Conservation (phyloP, 2,329 filamentous ascomycete genomes). For the Cladosporium austrohemisphaericum region DNA sequence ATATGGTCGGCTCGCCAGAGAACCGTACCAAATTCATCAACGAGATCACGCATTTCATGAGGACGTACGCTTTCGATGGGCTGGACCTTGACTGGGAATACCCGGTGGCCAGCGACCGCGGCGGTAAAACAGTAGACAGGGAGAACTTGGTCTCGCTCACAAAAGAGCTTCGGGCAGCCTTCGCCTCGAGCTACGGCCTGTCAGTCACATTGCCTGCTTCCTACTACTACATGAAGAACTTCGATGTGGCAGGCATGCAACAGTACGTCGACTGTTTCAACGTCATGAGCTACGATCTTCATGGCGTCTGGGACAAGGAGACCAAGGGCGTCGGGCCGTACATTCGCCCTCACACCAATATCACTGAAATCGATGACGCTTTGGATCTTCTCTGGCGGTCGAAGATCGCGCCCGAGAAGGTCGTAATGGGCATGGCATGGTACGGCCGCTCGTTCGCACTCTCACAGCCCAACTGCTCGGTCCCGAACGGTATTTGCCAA, state of each 20-base stretch:
- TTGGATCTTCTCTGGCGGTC: slow-evolving; percentile 47
- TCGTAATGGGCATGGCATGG: slow-evolving; percentile 46
- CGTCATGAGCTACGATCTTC: slow-evolving; percentile 41
- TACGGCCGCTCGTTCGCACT: slow-evolving; percentile 41
- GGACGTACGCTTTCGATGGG: slow-evolving; percentile 22
- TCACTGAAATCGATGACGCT: slow-evolving; percentile 44
- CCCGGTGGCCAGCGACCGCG: slow-evolving; percentile 31
- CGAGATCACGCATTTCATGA: slow-evolving; percentile 19
- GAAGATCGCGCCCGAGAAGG: slow-evolving; percentile 37
- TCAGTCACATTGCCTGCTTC: slow-evolving; percentile 24
- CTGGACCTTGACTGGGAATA: slow-evolving; percentile 24
- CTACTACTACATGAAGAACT: slow-evolving; percentile 33
- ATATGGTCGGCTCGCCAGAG: slow-evolving; percentile 11
- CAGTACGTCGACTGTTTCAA: slow-evolving; percentile 36
- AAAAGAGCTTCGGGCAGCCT: slow-evolving; percentile 37
- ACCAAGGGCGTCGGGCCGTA: slow-evolving; percentile 31
- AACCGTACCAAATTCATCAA: slow-evolving; percentile 17
- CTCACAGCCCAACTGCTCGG: slow-evolving; percentile 19
- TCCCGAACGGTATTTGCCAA: slow-evolving; percentile 18
- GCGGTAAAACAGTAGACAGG: slow-evolving; percentile 37
- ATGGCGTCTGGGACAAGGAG: slow-evolving; percentile 41
- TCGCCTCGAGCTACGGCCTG: slow-evolving; percentile 23
- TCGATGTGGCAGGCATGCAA: slow-evolving; percentile 5
- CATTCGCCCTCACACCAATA: slow-evolving; percentile 34
- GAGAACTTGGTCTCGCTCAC: slow-evolving; percentile 27